Evolutionary conservation across 768 basidiomycete species (phyloP), one percentile per base, ranked within the genome.

Genomic region (Tricholoma hemisulphureum): DNA sequence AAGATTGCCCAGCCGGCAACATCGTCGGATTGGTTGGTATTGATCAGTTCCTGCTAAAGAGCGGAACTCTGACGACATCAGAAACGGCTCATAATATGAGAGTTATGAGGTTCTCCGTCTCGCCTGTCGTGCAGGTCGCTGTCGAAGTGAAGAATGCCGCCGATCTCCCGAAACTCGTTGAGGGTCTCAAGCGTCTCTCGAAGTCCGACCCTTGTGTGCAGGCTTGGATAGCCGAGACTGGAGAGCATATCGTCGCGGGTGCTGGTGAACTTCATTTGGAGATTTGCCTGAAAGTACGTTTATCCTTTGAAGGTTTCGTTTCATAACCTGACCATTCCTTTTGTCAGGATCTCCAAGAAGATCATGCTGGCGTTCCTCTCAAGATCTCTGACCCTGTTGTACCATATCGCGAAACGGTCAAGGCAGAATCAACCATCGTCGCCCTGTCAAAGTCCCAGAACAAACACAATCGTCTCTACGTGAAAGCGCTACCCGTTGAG

Each of bases 51-150:
- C 78, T 99, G 80, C 89, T 99, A 74, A 99, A 99, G 87, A 94
- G 87, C 65, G 97, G 97, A 74, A 99, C 97, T 61, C 86, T 99
- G 70, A 99, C 97, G 59, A 87, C 92, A 59, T 94, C 94, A 50
- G 97, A 98, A 80, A 97, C 95, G 53, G 97, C 97, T 52, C 97
- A 99, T 84, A 99, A 99, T 84, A 97, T 99, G 95, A 93, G 82
- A 81, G 95, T 99, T 76, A 99, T 99, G 97, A 93, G 91, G 80
- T 98, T 98, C 86, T 98, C 95, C 74, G 97, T 99, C 56, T 98
- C 97, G 28, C 97, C 97, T 65, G 97, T 99, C 82, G 97, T 99
- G 45, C 97, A 87, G 73, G 94, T 98, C 70, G 93, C 97, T 63
- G 97, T 99, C 67, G 97, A 99, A 77, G 97, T 98, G 77, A 98